Percentiles rank a stretch among this genome's conserved stretches.
phyloP scores from a whole-genome alignment of 768 basidiomycete species.

The Amanita subjunquillea region DNA sequence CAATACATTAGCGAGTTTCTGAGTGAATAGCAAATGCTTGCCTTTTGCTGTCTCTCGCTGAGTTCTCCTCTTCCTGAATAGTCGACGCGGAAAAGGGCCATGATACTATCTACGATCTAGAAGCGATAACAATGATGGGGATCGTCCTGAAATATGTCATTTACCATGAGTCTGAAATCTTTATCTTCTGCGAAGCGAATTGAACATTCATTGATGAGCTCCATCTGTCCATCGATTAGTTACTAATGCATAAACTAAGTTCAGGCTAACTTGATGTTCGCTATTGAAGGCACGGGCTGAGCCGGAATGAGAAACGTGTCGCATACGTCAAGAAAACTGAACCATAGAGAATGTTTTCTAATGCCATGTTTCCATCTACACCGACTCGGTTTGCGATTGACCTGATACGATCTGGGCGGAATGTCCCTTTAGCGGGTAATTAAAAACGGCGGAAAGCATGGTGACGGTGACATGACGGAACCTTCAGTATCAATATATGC shows the following conservation, averaged over 20 bases:
- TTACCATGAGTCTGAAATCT: conserved; percentile 63
- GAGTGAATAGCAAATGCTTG: conserved; percentile 12
- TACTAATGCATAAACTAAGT: conserved; percentile 2
- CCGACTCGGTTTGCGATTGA: conserved; percentile 91
- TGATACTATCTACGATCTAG: conserved; percentile 92
- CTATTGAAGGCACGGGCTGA: conserved; percentile 85
- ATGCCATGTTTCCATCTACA: conserved; percentile 78
- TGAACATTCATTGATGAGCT: conserved; percentile 84
- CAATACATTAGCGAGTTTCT: background rate
- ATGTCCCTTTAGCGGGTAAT: conserved; percentile 50
- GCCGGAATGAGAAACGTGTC: conserved; percentile 1
- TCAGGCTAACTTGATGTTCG: conserved; percentile 69
- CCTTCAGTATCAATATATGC: conserved; percentile 90
- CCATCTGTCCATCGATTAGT: conserved; percentile 46
- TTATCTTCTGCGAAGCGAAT: conserved; percentile 85
- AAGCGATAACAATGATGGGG: conserved; percentile 7
- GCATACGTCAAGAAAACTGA: background rate
- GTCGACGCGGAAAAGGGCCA: conserved; percentile 94
- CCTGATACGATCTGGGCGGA: conserved; percentile 87
- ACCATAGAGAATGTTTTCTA: conserved; percentile 93
- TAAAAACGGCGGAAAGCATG: conserved; percentile 6
- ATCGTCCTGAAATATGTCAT: background rate
- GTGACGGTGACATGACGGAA: conserved; percentile 11
- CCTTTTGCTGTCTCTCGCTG: conserved; percentile 91
- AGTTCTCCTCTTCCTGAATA: conserved; percentile 90